Evolutionary conservation across 331 rosid genomes (phyloP), one percentile per base, ranked within the genome.

Genomic region (Cydonia oblonga): DNA sequence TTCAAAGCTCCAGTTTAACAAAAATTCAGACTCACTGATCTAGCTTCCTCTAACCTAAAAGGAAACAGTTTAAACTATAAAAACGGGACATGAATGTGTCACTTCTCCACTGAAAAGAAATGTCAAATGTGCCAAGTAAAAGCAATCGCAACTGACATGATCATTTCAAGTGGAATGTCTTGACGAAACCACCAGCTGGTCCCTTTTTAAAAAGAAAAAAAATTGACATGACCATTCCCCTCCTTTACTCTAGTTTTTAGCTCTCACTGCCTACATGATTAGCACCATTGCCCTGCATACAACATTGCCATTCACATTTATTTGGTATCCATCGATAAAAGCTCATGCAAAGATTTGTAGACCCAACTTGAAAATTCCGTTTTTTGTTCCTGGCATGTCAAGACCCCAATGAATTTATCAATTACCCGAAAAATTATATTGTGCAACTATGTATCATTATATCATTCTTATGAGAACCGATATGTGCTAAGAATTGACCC

Each of bases 111-210:
- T 57, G 4, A 57, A 57, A 57, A 24, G 30, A 57, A 57, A 57
- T 57, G 63, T 51, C 1, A 18, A 51, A 51, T 51, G 56, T 18
- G 11, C 63, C 63, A 23, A 57, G 13, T 57, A 57, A 57, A 12
- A 23, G 0, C 63, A 23, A 57, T 24, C 19, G 30, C 63, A 57
- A 10, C 15, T 40, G 5, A 40, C 15, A 40, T 40, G 46, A 40
- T 3, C 46, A 40, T 40, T 40, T 40, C 2, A 3, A 2, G 0
- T 40, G 0, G 5, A 40, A 0, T 40, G 0, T 40, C 0, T 0
- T 40, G 5, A 40, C 15, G 1, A 40, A 11, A 0, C 0, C 0
- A 1, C 5, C 0, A 40, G 1, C 2, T 40, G 5, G 2, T 11
- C 15, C 15, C 5, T 10, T 40, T 40, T 40, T 40, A 40, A 5